Evolutionary conservation across 352 stramenopile genomes (phyloP).

Genomic region (Phytophthora rubi): DNA sequence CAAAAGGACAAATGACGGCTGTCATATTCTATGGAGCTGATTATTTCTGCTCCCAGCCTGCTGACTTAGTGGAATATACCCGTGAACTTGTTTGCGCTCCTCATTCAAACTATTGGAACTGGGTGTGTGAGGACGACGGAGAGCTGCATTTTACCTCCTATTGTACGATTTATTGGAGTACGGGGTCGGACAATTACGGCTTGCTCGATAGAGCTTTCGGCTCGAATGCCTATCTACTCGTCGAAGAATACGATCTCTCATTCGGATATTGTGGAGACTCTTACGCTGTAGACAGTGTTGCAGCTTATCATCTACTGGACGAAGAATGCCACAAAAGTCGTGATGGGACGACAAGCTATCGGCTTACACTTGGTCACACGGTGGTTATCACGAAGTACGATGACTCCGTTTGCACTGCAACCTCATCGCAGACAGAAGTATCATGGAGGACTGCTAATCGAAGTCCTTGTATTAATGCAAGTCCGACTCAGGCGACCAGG

Average conservation of each 20-base stretch:
- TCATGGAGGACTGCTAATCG: background rate
- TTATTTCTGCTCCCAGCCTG: slow-evolving; percentile 13
- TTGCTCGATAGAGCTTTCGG: slow-evolving; percentile 4
- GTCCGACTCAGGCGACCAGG: background rate
- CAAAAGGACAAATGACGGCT: background rate
- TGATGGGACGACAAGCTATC: slow-evolving; percentile 2
- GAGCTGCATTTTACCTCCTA: background rate
- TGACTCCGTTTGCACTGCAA: background rate
- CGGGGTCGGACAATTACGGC: background rate
- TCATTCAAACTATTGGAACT: background rate
- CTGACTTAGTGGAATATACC: background rate
- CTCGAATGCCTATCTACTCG: slow-evolving; percentile 7
- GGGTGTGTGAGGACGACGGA: background rate
- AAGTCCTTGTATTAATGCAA: background rate
- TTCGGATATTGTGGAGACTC: background rate
- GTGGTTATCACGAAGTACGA: slow-evolving; percentile 5
- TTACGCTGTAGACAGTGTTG: background rate
- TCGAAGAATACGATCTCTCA: slow-evolving; percentile 10
- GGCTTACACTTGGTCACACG: slow-evolving; percentile 5
- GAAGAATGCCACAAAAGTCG: slow-evolving; percentile 9
- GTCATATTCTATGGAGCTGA: slow-evolving; percentile 2
- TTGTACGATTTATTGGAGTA: slow-evolving; percentile 5
- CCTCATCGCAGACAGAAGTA: background rate
- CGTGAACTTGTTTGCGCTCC: slow-evolving; percentile 2
- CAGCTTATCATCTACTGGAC: slow-evolving; percentile 12